Conservation (phyloP, 1,284 basidiomycete genomes). For the Ustilago loliicola region DNA sequence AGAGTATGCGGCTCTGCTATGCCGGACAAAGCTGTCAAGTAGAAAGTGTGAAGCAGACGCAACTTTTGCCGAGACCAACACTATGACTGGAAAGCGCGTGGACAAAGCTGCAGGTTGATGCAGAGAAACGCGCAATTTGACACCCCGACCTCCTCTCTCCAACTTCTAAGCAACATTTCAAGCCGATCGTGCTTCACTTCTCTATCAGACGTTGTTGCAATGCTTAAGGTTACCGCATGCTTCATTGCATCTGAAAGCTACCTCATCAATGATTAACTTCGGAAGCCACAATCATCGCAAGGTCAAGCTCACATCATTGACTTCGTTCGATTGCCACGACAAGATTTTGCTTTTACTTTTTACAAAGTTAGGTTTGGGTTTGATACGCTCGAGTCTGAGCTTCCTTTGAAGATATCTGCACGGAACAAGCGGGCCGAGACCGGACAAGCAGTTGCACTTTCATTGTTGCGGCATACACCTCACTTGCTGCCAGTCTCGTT, state of each 20-base stretch:
- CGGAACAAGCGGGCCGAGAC: too few species aligned
- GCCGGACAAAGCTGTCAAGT: too few species aligned
- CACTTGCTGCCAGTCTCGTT: not conserved
- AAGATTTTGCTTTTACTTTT: not conserved
- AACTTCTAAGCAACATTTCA: slow-evolving; percentile 1
- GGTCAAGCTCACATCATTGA: not conserved
- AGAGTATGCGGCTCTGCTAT: too few species aligned
- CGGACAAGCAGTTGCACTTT: too few species aligned
- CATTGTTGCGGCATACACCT: too few species aligned
- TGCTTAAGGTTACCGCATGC: not conserved
- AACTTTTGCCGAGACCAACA: slow-evolving; percentile 9
- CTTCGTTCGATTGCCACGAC: not conserved
- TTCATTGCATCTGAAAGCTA: not conserved
- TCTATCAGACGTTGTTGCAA: not conserved
- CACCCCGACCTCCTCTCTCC: slow-evolving; percentile 17
- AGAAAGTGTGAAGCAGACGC: too few species aligned
- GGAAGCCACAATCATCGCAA: not conserved
- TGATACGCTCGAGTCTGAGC: not conserved
- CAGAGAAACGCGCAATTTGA: slow-evolving; percentile 21
- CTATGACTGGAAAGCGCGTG: not conserved
- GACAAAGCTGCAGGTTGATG: slow-evolving; percentile 6
- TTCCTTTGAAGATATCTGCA: too few species aligned
- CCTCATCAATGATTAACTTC: too few species aligned
- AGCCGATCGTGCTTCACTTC: slow-evolving; percentile 9
- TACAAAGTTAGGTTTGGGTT: not conserved